Base-by-base conservation (phyloP, 805 yeast species). In the Metschnikowia kofuensis region DNA sequence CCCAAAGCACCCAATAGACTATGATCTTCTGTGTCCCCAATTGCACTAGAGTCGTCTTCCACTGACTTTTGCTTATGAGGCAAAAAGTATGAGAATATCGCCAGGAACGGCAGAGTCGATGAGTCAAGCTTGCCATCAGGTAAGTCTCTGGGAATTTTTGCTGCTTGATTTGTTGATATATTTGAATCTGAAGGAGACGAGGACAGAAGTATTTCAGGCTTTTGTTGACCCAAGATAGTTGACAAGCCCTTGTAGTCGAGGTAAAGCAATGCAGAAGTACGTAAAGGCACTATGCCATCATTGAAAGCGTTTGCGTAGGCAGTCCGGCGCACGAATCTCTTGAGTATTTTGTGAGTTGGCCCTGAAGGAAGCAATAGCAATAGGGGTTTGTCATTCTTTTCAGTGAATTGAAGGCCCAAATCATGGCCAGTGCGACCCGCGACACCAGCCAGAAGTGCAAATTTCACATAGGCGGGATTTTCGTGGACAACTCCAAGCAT, bases 401-500 rank as follows among this genome's bases (percentile, higher is more conserved):
- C 78, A 2, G 69, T 48, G 36, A 66, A 68, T 49, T 77, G 76
- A 36, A 94, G 75, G 0, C 92, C 92, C 50, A 94, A 70, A 63
- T 94, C 99, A 57, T 89, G 85, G 6, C 99, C 99, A 0, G 97
- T 87, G 53, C 81, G 79, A 4, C 99, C 99, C n/a, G 90, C 84
- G 21, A 90, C 75, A 0, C 99, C 99, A 34, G 91, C 77, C 69
- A 85, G 89, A 11, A 94, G 72, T 0, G 94, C 96, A 42, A 90
- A 62, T 50, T 90, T 88, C 12, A 92, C 87, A 62, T 87, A 89
- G 2, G 81, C 78, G 0, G 98, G 97, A 62, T 89, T 88, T 54
- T 94, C 99, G 50, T 87, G 83, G 15, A 87, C 80, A 2, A 94
- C 83, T 0, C 99, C 99, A 12, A 94, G 70, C 59, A 89, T 75